Evolutionary conservation across 805 yeast species (phyloP), one percentile per base, ranked within the genome.

Genomic region (Kodamaea kakaduensis): DNA sequence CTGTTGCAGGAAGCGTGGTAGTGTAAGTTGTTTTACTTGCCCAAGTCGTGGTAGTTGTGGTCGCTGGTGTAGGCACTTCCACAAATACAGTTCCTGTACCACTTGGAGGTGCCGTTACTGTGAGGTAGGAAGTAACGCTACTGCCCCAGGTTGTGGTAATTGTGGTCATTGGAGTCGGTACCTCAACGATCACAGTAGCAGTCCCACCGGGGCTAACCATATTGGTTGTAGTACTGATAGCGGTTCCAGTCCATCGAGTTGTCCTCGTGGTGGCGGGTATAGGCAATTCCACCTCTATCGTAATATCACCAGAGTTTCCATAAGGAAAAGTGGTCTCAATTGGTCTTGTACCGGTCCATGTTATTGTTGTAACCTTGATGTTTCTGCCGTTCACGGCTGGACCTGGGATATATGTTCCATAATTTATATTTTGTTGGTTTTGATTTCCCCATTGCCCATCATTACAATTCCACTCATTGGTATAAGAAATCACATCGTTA

Each of bases 281-380:
- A n/a, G 48, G 46, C n/a, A 35, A 30, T n/a, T 40, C 41, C 15
- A 44, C 43, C 9, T 35, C 24, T 6, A 40, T 41, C 14, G 48
- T 20, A 17, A 7, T 31, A 1, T 37, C 36, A 2, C 31, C 41
- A 18, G 17, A 40, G 13, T 25, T 38, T 9, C 36, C 30, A 14
- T 26, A 42, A 2, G 39, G 17, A 14, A 36, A 23, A 12, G 31
- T 20, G 8, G 42, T 34, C n/a, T 15, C 20, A 9, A 34, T 38
- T 6, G 41, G 25, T 4, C 34, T 35, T 17, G 9, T 16, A 6
- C 45, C 45, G 14, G 51, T 37, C 42, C 45, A 47, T n/a, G 51
- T 47, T 20, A 29, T 24, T 5, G 51, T 45, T 17, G 30, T 32
- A 19, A 35, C n/a, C 10, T 23, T 30, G 10, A 42, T 24, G 5